Evolutionary conservation across 1,139 yeast species (phyloP).

Genomic region (Suhomyces bolitotheri): DNA sequence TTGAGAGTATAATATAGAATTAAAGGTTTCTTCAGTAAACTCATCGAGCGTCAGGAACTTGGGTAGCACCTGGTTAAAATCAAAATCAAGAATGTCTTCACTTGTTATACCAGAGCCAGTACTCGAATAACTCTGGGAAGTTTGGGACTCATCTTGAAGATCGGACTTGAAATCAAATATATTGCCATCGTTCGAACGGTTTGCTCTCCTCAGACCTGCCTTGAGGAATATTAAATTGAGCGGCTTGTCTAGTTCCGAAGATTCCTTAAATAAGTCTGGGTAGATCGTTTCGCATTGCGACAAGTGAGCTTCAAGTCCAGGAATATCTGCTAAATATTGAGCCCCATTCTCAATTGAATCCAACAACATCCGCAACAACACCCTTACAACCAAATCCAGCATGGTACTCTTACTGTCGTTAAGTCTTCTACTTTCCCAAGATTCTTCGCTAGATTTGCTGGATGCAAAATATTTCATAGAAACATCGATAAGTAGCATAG

Average conservation of each 20-base stretch:
- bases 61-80: background rate
- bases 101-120: too few species aligned
- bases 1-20: slow-evolving; percentile 16
- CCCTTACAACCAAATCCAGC: slow-evolving; percentile 17
- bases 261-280: slow-evolving; percentile 22
- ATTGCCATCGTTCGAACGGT: background rate
- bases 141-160: background rate
- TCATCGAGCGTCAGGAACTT: slow-evolving; percentile 4
- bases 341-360: slow-evolving; percentile 14
- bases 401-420: slow-evolving; percentile 12
- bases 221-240: slow-evolving; percentile 6
- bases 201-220: background rate
- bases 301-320: slow-evolving; percentile 22
- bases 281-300: slow-evolving; percentile 18
- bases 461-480: slow-evolving; percentile 19
- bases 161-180: background rate
- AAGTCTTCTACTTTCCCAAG: slow-evolving; percentile 12
- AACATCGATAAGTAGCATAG: slow-evolving; percentile 15
- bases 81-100: slow-evolving; percentile 2
- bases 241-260: slow-evolving; percentile 7
- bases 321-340: slow-evolving; percentile 16
- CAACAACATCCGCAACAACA: slow-evolving; percentile 23
- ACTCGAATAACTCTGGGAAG: background rate
- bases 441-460: slow-evolving; percentile 1
- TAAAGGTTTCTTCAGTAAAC: slow-evolving; percentile 15